phyloP scores from a whole-genome alignment of 78 protist species.

The Dictyostelium firmibasis region DNA sequence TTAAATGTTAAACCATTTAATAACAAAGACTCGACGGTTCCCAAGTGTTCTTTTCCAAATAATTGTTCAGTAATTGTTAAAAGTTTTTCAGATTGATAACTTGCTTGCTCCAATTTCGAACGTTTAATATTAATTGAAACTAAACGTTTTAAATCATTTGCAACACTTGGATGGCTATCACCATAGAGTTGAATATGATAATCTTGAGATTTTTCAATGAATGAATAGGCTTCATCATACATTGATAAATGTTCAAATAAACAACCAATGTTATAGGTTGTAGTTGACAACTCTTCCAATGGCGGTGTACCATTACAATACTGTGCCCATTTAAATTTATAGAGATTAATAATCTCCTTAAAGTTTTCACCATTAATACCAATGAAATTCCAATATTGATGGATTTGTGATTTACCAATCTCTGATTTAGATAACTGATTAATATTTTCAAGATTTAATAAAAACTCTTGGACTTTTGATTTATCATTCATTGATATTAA shows the following conservation, averaged over 20 bases:
- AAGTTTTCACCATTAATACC: background rate
- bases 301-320: constrained; percentile 18
- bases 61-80: background rate
- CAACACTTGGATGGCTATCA: constrained; percentile 9
- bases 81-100: constrained; percentile 32
- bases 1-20: constrained; percentile 33
- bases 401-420: background rate
- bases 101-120: constrained; percentile 25
- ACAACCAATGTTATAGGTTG: background rate
- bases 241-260: constrained; percentile 47
- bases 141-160: background rate
- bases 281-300: constrained; percentile 11
- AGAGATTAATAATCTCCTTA: background rate
- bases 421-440: constrained; percentile 3
- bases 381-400: constrained; percentile 15
- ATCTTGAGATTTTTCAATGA: constrained; percentile 32
- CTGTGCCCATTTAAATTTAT: background rate
- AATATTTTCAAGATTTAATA: constrained; percentile 1
- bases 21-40: constrained; percentile 22
- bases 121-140: background rate
- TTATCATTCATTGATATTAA: background rate
- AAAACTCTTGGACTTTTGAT: background rate
- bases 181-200: constrained; percentile 46
- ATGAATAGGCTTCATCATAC: constrained; percentile 19
- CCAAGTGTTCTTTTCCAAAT: constrained; percentile 53